Conservation (phyloP, 2,329 filamentous ascomycete genomes). For the Fusarium mexicanum region DNA sequence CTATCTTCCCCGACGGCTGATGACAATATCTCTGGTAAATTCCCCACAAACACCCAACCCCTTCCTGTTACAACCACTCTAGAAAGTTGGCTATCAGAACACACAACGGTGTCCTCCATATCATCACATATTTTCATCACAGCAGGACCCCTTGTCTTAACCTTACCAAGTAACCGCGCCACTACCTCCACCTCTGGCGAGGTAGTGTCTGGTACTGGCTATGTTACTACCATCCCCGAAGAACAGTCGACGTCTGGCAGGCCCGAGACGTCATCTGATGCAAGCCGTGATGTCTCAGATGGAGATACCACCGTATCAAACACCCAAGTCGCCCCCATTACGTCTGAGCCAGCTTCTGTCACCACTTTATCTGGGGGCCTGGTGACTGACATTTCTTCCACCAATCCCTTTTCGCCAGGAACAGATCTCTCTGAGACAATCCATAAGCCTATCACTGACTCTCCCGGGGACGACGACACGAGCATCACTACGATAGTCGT, state of each 20-base stretch:
- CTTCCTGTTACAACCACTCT: neutral
- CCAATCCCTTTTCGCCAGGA: accelerated
- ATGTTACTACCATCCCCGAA: accelerated
- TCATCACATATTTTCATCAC: neutral
- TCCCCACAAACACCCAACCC: accelerated
- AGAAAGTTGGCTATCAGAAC: no score
- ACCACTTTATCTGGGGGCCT: neutral
- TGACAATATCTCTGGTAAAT: accelerated
- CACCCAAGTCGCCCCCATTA: neutral
- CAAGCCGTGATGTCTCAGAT: accelerated
- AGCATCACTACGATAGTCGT: neutral
- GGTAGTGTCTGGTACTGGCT: neutral
- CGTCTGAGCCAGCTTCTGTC: no score
- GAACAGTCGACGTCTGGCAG: accelerated
- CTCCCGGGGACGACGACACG: neutral
- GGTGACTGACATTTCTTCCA: neutral
- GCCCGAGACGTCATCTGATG: neutral
- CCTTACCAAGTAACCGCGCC: neutral
- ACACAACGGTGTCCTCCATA: neutral
- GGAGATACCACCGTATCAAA: accelerated
- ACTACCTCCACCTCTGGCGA: neutral
- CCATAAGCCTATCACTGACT: accelerated
- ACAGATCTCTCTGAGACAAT: accelerated
- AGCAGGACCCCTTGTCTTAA: neutral
- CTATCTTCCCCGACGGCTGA: neutral